A percentile compares a stretch with the other conserved stretches of the same genome.
phyloP scores from a whole-genome alignment of 139 green algal genomes.

The Chlorella vulgaris region DNA sequence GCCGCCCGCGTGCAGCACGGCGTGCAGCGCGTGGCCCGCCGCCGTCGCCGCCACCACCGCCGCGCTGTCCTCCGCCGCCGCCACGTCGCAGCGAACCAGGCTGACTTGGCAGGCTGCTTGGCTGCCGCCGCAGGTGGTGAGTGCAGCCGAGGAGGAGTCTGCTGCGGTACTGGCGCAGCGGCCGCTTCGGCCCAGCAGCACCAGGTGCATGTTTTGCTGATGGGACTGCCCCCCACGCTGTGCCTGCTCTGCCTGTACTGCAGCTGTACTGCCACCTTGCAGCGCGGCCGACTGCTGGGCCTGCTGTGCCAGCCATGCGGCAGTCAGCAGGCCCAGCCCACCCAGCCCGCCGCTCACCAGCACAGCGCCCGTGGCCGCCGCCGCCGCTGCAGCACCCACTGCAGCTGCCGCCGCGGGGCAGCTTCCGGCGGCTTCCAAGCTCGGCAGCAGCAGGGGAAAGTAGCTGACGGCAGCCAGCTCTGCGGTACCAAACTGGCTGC shows the following conservation, averaged over 20 bases:
- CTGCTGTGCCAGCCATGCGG: conserved; percentile 63
- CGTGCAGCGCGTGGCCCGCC: background rate
- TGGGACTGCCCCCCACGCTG: no score
- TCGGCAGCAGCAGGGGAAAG: background rate
- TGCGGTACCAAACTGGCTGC: background rate
- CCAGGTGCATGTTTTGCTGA: conserved; percentile 8
- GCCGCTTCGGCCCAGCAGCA: conserved; percentile 18
- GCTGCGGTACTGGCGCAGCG: background rate
- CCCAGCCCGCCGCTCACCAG: conserved; percentile 61
- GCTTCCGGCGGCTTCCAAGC: no score
- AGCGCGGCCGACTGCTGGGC: no score
- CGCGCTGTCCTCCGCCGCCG: background rate
- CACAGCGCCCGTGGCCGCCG: conserved; percentile 45
- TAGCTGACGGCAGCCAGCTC: background rate
- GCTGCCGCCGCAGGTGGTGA: background rate
- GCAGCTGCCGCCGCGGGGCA: background rate
- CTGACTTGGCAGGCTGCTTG: background rate
- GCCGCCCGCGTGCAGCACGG: conserved; percentile 71
- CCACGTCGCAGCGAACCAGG: conserved; percentile 13
- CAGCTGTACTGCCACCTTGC: no score
- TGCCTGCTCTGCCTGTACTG: conserved; percentile 28
- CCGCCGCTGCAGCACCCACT: background rate
- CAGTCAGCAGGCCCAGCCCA: conserved; percentile 58
- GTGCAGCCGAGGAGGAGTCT: background rate
- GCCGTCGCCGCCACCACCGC: background rate